Evolutionary conservation across 2,329 filamentous ascomycete species (phyloP).

Genomic region (Fusarium bactridioides): DNA sequence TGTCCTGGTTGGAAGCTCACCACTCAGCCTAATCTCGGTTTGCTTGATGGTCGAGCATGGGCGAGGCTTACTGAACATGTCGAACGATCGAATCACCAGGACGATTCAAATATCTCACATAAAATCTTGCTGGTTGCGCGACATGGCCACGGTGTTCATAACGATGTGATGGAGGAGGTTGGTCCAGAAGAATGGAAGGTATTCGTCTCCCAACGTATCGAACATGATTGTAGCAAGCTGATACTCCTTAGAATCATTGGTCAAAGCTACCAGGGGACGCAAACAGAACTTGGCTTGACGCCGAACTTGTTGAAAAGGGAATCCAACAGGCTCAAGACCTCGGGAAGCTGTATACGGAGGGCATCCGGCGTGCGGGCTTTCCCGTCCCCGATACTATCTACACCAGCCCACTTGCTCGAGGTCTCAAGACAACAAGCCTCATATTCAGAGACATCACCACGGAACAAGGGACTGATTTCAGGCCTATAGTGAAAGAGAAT

Average conservation of each 20-base stretch:
- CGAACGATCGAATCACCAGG: not conserved
- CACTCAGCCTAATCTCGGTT: not conserved
- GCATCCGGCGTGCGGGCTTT: not conserved
- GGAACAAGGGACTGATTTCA: not conserved
- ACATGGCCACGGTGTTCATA: not conserved
- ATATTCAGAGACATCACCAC: not conserved
- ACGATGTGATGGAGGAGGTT: not conserved
- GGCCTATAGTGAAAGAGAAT: not conserved
- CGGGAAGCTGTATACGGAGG: not conserved
- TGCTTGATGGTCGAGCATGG: not conserved
- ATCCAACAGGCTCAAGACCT: not conserved
- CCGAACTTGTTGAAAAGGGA: not conserved
- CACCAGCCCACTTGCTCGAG: not conserved
- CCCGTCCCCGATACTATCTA: not conserved
- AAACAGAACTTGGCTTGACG: not conserved
- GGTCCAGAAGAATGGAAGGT: not conserved
- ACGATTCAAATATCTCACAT: accelerated
- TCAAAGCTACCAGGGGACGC: not conserved
- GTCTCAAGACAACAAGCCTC: not conserved
- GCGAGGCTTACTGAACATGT: not conserved
- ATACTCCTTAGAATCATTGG: not conserved
- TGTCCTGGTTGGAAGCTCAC: not conserved
- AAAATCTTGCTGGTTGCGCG: not conserved
- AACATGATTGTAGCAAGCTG: not conserved
- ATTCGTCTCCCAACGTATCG: not conserved